Evolutionary conservation across 352 stramenopile species (phyloP).

Genomic region (Globisporangium nodosum): DNA sequence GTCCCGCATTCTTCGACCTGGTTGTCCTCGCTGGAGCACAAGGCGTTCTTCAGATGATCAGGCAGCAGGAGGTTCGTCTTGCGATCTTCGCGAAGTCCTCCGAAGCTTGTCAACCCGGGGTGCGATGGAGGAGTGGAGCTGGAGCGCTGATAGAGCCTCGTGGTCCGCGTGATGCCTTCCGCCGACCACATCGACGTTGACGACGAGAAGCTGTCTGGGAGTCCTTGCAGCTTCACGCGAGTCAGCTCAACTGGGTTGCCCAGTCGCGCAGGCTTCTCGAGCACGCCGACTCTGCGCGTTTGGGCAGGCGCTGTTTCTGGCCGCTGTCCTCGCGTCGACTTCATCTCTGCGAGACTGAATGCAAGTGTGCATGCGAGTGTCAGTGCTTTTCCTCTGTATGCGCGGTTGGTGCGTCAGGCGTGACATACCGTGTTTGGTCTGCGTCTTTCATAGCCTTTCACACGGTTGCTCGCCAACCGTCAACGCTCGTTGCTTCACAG

Average conservation of each 20-base stretch:
- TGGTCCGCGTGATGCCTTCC: constrained; percentile 42
- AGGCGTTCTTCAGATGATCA: background rate
- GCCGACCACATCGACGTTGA: constrained; percentile 46
- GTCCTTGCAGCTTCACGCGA: constrained; percentile 48
- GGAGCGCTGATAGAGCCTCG: constrained; percentile 47
- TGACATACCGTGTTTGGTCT: no score
- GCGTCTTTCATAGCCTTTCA: no score
- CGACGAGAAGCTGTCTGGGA: constrained; percentile 24
- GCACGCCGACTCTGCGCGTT: constrained; percentile 10
- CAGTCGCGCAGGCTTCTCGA: constrained; percentile 33
- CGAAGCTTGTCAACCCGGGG: background rate
- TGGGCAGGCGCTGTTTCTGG: background rate
- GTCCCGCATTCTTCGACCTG: background rate
- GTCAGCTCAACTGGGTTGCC: constrained; percentile 44
- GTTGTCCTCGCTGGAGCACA: constrained; percentile 2
- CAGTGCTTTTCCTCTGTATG: no score
- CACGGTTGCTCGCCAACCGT: no score
- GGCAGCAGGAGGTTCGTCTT: constrained; percentile 6
- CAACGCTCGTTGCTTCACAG: no score
- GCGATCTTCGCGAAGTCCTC: background rate
- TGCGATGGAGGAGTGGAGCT: constrained; percentile 26
- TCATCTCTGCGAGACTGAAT: constrained; percentile 20
- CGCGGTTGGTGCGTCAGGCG: no score
- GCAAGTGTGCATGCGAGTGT: background rate
- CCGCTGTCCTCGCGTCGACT: constrained; percentile 27